Percentiles rank a stretch among this genome's conserved stretches.
phyloP scores from a whole-genome alignment of 441 rosid genomes.

The Euphorbia schlechtendalii region DNA sequence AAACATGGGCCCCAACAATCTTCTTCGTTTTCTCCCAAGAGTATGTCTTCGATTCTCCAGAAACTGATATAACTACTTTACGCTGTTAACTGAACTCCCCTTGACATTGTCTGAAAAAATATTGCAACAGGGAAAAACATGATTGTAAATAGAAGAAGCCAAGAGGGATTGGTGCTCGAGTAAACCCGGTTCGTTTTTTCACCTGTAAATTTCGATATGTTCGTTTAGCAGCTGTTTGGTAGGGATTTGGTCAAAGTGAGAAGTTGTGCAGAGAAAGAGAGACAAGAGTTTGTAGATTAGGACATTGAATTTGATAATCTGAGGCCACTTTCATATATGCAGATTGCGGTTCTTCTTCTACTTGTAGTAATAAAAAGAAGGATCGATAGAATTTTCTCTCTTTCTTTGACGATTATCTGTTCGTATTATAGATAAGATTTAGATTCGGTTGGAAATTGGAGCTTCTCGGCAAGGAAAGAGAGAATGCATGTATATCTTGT shows the following conservation, averaged over 20 bases:
- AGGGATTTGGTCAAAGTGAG: constrained; percentile 15
- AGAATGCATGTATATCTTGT: constrained; percentile 17
- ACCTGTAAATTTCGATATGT: constrained; percentile 22
- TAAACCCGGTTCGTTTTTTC: constrained; percentile 15
- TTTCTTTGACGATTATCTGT: constrained; percentile 5
- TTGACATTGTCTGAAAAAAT: background rate
- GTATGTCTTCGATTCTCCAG: constrained; percentile 32
- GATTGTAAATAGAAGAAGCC: constrained; percentile 35
- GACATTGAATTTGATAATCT: constrained; percentile 4
- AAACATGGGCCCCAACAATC: constrained; percentile 18
- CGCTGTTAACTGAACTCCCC: background rate
- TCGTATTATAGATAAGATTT: constrained; percentile 14
- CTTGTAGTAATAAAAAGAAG: constrained; percentile 7
- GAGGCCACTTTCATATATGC: background rate
- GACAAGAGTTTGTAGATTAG: constrained; percentile 15
- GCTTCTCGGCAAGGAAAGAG: constrained; percentile 16
- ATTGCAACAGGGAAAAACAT: constrained; percentile 32
- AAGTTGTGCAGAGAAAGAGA: constrained; percentile 28
- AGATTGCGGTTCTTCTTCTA: background rate
- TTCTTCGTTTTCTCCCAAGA: constrained; percentile 23
- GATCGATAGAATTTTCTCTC: background rate
- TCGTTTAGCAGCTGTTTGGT: background rate
- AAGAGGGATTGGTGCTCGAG: constrained; percentile 21
- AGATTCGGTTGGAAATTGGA: constrained; percentile 16
- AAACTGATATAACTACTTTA: background rate